phyloP scores from a whole-genome alignment of 345 rosid species.

The Linum lewisii region DNA sequence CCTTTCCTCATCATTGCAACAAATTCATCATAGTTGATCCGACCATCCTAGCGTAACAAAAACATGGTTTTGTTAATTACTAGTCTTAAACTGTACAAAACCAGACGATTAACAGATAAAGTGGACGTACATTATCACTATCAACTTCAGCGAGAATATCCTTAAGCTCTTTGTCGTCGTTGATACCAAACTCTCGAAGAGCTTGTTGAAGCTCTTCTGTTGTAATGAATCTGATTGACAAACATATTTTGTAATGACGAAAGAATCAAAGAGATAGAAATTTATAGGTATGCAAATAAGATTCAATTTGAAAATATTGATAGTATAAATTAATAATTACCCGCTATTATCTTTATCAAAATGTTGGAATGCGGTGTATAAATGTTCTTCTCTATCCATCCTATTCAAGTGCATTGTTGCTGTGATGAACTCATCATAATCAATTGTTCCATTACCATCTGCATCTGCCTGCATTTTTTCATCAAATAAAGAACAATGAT shows the following conservation, averaged over 20 bases:
- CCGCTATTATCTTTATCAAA: constrained; percentile 11
- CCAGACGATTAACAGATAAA: background rate
- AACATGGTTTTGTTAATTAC: no score
- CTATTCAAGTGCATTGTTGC: constrained; percentile 3
- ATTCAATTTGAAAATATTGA: no score
- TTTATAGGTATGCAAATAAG: no score
- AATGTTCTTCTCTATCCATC: constrained; percentile 7
- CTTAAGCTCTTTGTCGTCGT: background rate
- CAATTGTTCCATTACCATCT: constrained; percentile 7
- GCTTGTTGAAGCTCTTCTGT: constrained; percentile 5
- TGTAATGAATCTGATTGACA: background rate
- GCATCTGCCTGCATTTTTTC: constrained; percentile 3
- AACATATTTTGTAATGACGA: no score
- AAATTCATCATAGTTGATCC: background rate
- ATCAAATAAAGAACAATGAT: background rate
- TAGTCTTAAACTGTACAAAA: background rate
- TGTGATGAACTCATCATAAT: constrained; percentile 8
- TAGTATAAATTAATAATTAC: no score
- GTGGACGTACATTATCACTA: background rate
- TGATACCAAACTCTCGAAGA: background rate
- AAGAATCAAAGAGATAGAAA: background rate
- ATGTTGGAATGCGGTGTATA: constrained; percentile 3
- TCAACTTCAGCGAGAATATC: constrained; percentile 1
- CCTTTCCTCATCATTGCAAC: constrained; percentile 7
- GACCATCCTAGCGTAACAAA: constrained; percentile 1